These are phyloP conservation scores for Pythium chondricola DNA, from an alignment of 352 stramenopile species.

Conservation along the genomic window DNA sequence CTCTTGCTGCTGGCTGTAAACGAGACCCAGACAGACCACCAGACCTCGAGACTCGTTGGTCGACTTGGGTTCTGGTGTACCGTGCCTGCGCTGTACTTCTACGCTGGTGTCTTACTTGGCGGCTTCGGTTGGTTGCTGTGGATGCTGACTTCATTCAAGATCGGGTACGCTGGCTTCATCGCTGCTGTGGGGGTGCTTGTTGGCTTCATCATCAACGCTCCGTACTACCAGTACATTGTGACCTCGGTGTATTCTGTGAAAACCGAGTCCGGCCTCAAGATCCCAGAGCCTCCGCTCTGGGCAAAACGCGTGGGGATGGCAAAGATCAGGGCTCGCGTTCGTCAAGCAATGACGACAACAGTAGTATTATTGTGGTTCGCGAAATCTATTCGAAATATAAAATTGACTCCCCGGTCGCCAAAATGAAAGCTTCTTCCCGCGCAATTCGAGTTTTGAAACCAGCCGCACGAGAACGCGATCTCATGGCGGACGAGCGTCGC, in stretches of 20 bases:
- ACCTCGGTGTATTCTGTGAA: constrained; percentile 27
- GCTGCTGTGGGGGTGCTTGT: constrained; percentile 9
- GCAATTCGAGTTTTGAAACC: constrained; percentile 17
- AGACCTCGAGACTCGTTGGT: constrained; percentile 11
- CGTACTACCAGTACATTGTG: constrained; percentile 29
- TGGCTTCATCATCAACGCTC: constrained; percentile 16
- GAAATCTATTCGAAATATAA: too few relatives aligned
- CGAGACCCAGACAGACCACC: constrained; percentile 19
- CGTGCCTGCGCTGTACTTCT: constrained; percentile 25
- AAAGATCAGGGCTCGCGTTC: too few relatives aligned
- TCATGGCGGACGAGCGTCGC: constrained; percentile 50
- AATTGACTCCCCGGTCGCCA: too few relatives aligned
- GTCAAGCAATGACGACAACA: too few relatives aligned
- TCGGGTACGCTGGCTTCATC: constrained; percentile 8
- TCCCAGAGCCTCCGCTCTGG: too few relatives aligned
- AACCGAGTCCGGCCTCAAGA: too few relatives aligned
- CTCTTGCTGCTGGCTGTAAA: constrained; percentile 16
- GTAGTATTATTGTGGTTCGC: too few relatives aligned
- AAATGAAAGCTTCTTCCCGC: too few relatives aligned
- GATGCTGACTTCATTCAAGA: constrained; percentile 21
- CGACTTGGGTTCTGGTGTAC: constrained; percentile 22
- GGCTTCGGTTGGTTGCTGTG: constrained; percentile 24
- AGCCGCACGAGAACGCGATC: not conserved
- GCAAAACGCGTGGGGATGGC: too few relatives aligned
- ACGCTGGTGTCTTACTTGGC: constrained; percentile 14